A percentile compares a stretch with the other conserved stretches of the same genome.
These are phyloP conservation scores for Yamadazyma kanchanaburiensis DNA, from an alignment of 1,139 yeast species.

Conservation along the genomic window DNA sequence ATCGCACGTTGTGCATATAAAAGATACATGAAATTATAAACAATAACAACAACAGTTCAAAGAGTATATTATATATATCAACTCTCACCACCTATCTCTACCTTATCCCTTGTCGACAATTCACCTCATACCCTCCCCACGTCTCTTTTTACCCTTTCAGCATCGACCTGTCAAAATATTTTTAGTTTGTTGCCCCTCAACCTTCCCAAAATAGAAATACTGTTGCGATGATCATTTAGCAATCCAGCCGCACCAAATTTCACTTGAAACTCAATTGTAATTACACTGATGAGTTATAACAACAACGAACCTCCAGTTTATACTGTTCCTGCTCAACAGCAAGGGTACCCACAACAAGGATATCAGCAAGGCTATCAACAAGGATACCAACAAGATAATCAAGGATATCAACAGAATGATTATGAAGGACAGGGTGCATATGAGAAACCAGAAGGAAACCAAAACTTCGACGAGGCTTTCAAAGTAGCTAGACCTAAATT, in stretches of 20 bases:
- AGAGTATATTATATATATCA: too few relatives aligned
- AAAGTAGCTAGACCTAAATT: conserved; percentile 60
- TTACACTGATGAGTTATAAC: conserved; percentile 9
- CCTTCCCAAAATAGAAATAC: too few relatives aligned
- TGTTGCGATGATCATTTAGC: too few relatives aligned
- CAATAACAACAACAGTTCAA: too few relatives aligned
- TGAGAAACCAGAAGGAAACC: conserved; percentile 34
- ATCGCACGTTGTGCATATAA: too few relatives aligned
- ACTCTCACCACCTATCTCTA: too few relatives aligned
- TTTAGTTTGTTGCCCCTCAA: too few relatives aligned
- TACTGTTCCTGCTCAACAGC: conserved; percentile 1
- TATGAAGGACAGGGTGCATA: conserved; percentile 18
- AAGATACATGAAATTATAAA: too few relatives aligned
- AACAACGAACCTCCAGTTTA: conserved; percentile 10
- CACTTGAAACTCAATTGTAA: conserved; percentile 2
- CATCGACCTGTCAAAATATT: too few relatives aligned
- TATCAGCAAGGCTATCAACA: conserved; percentile 7
- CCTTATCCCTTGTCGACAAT: too few relatives aligned
- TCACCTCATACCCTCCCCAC: too few relatives aligned
- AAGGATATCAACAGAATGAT: conserved; percentile 14
- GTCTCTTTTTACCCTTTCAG: too few relatives aligned
- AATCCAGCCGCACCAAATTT: conserved; percentile 12
- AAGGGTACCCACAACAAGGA: conserved; percentile 10
- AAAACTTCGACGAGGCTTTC: conserved; percentile 61
- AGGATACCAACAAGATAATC: conserved; percentile 3